A percentile compares a stretch with the other conserved stretches of the same genome.
phyloP scores from a whole-genome alignment of 805 yeast genomes.

The Lipomyces anomalus region DNA sequence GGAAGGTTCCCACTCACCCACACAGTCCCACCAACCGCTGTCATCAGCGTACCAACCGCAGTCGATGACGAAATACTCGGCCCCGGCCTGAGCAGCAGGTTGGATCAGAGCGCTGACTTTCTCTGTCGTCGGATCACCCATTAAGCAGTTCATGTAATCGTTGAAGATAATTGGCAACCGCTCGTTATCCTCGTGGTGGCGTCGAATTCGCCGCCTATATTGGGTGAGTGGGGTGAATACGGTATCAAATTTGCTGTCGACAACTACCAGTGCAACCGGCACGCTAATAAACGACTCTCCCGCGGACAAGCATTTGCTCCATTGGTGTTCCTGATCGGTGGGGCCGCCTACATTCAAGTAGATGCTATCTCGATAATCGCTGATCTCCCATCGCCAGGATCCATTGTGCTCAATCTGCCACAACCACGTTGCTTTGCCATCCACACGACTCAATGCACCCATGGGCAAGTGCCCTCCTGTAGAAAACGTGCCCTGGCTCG shows the following conservation, averaged over 20 bases:
- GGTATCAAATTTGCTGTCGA: background rate
- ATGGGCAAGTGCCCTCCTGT: too few species aligned
- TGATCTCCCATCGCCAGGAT: too few species aligned
- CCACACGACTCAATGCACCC: too few species aligned
- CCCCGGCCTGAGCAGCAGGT: background rate
- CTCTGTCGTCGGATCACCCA: constrained; percentile 1
- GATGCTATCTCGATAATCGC: too few species aligned
- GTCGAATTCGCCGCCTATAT: background rate
- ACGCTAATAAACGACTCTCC: background rate
- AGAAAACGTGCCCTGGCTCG: too few species aligned
- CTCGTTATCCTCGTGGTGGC: background rate
- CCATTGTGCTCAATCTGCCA: too few species aligned
- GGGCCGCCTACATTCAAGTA: too few species aligned
- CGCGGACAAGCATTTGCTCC: too few species aligned
- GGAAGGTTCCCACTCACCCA: constrained; percentile 1
- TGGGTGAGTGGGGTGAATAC: background rate
- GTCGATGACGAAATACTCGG: background rate
- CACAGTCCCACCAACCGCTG: background rate
- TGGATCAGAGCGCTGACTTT: background rate
- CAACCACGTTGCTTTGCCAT: too few species aligned
- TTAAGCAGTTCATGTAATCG: constrained; percentile 1
- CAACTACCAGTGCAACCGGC: background rate
- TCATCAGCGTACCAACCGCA: constrained; percentile 1
- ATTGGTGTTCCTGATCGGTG: too few species aligned
- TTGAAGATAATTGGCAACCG: background rate